phyloP scores from a whole-genome alignment of 2,329 filamentous ascomycete species.

The Raffaelea albimanens region DNA sequence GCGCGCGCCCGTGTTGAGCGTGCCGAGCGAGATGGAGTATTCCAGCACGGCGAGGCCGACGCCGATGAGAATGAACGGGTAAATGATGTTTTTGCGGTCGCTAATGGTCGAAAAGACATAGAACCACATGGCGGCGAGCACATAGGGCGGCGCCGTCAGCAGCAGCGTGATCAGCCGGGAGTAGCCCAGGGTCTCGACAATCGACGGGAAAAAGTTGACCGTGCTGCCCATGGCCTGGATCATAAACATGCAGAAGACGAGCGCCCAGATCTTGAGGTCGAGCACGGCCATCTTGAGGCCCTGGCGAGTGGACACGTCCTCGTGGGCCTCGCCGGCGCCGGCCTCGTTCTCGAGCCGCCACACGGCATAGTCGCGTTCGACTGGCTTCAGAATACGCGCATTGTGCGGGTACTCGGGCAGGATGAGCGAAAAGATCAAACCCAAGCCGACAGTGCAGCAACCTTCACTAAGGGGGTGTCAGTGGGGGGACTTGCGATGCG shows the following conservation, averaged over 20 bases:
- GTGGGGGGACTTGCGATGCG: no score
- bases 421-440: conserved; percentile 20
- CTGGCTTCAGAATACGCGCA: conserved; percentile 20
- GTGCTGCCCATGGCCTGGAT: conserved; percentile 25
- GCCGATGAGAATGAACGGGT: conserved; percentile 24
- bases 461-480: conserved; percentile 28
- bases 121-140: conserved; percentile 24
- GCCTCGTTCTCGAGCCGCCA: conserved; percentile 22
- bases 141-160: conserved; percentile 35
- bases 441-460: conserved; percentile 29
- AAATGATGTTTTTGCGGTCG: conserved; percentile 22
- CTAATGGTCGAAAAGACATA: conserved; percentile 17
- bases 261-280: conserved; percentile 1
- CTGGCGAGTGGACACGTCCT: conserved; percentile 18
- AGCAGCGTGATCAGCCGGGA: conserved; percentile 29
- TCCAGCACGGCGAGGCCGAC: conserved; percentile 22
- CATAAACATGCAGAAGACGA: conserved; percentile 17
- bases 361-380: conserved; percentile 20
- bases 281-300: conserved; percentile 7
- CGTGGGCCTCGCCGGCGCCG: conserved; percentile 26
- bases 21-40: conserved; percentile 27
- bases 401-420: conserved; percentile 30
- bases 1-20: conserved; percentile 25
- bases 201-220: conserved; percentile 19
- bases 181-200: conserved; percentile 22